Evolutionary conservation across 2,329 filamentous ascomycete species (phyloP), one percentile per base, ranked within the genome.

Genomic region (Talaromyces sp.): DNA sequence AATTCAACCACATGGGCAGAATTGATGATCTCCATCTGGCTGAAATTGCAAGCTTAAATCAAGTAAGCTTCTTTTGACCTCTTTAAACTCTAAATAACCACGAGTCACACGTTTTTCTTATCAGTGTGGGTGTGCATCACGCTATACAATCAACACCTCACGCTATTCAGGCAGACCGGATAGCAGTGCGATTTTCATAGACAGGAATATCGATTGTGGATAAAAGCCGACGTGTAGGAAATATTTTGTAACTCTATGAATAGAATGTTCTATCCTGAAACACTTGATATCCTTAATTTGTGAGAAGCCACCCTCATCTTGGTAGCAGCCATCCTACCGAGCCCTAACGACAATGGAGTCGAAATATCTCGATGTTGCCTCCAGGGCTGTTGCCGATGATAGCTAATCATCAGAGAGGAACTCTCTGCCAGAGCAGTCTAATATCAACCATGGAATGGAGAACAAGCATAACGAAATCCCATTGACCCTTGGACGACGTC

Each of bases 141-240:
- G 58, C 58, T 27, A 61, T 36, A 17, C 8, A 34, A 19, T 19
- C 11, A 34, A 36, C 7, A 8, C 36, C 5, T 31, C 40, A 34
- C 58, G 58, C 31, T 61, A 61, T 61, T 8, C 2, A 5, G 27
- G 1, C 25, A 15, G 19, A 3, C 19, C 27, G 58, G 58, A 36
- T 45, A 61, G n/a, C 40, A 60, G 38, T 45, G 58, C 58, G 58
- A 17, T 47, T 61, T 19, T 36, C 25, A 31, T n/a, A 17, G 5
- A n/a, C 8, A 31, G 5, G 3, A 31, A 53, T 53, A 31, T n/a
- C 13, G 17, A 8, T 10, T 6, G 27, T 29, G 49, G 49, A 29
- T 29, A n/a, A n/a, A 53, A 34, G 19, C 2, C 5, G 13, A 31
- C 27, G 7, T 17, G 49, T 51, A 53, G 17, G 3, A 10, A 27